Base-by-base conservation (phyloP, 805 yeast genomes). In the Dipodascopsis uninucleata region DNA sequence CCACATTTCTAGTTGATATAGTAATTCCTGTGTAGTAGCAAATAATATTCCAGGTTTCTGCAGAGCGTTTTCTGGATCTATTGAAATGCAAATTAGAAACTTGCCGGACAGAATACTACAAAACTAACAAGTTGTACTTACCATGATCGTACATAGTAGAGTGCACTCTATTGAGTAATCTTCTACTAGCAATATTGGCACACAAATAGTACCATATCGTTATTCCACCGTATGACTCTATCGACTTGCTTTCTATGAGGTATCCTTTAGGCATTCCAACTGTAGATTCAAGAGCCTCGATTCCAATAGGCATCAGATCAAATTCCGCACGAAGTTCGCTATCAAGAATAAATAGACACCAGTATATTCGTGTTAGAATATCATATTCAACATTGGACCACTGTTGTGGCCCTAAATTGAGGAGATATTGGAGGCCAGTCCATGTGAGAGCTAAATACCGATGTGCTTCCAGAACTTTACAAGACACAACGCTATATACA, bases 1-100 rank as follows among this genome's bases (percentile, higher is more conserved):
- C 44, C 44, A 40, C n/a, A 29, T 33, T 34, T 40, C 44, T 8
- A 40, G 31, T 20, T 40, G 44, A 12, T 40, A 40, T 4, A 25
- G 24, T 5, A 40, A 22, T 17, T 40, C 44, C 20, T 40, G 33
- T 2, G 44, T 40, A 2, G 44, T 40, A 4, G 44, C 4, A 10
- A 40, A 24, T 10, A 40, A 24, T 25, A 40, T 14, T 8, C 44
- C 44, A 2, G 44, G 44, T n/a, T 40, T 40, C 44, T 33, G 20
- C 25, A 32, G 32, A 28, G 31, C 9, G 34, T 26, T 4, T 32
- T 26, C 38, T 6, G 35, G 38, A 8, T 10, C 32, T 32, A 9
- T n/a, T 10, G 16, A 32, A 12, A n/a, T n/a, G 14, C 10, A 32
- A 32, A 32, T 10, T 32, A 32, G 10, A 12, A 14, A n/a, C 36